phyloP scores from a whole-genome alignment of 140 eudicot species.

The Bidens hawaiensis region DNA sequence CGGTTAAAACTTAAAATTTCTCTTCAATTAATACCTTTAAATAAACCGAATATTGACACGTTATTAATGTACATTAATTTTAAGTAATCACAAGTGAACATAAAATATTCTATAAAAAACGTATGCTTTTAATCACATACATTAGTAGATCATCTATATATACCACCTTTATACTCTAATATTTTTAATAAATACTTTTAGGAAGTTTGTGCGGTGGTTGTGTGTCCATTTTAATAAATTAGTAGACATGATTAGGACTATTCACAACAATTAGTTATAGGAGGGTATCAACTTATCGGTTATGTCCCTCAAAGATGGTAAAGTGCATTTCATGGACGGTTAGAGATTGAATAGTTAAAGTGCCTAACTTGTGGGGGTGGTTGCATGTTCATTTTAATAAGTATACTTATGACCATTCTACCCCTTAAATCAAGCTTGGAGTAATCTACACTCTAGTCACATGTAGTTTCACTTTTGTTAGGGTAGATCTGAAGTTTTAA shows the following conservation, averaged over 20 bases:
- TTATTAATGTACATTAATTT: no score
- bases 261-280: conserved; percentile 14
- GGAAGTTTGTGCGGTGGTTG: conserved; percentile 1
- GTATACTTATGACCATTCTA: not conserved
- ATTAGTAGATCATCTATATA: no score
- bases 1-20: no score
- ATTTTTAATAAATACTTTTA: not conserved
- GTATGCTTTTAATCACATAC: no score
- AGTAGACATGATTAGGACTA: conserved; percentile 7
- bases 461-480: conserved; percentile 13
- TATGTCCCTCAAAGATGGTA: conserved; percentile 13
- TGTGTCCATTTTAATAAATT: not conserved
- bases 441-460: conserved; percentile 6
- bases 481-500: not conserved
- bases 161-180: no score
- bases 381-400: conserved; percentile 8
- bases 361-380: conserved; percentile 27
- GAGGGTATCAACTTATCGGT: not conserved
- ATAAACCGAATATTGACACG: no score
- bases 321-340: conserved; percentile 23
- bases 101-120: no score
- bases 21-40: no score
- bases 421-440: conserved; percentile 4
- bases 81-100: no score
- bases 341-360: conserved; percentile 7